phyloP scores from a whole-genome alignment of 225 moss, liverwort and hornwort species.

The Physcomitrellopsis africana region DNA sequence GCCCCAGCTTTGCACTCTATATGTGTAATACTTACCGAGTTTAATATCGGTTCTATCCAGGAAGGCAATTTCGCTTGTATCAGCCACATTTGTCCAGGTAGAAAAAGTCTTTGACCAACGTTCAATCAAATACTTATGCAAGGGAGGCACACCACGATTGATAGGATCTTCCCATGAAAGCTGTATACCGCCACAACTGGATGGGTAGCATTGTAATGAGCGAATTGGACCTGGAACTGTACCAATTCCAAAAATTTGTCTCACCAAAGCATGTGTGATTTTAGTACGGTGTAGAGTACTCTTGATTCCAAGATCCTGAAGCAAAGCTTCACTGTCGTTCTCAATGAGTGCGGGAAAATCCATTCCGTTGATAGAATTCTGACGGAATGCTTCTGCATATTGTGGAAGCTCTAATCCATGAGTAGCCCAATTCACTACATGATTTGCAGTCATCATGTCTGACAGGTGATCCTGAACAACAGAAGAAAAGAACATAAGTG shows the following conservation, averaged over 20 bases:
- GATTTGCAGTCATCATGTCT: constrained; percentile 67
- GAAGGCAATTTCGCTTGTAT: constrained; percentile 42
- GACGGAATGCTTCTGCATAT: constrained; percentile 55
- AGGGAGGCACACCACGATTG: constrained; percentile 51
- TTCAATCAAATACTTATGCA: constrained; percentile 59
- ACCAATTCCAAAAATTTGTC: constrained; percentile 65
- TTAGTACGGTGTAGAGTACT: constrained; percentile 58
- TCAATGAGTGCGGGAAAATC: constrained; percentile 63
- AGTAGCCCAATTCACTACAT: constrained; percentile 61
- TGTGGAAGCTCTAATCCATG: constrained; percentile 63
- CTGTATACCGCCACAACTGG: constrained; percentile 51
- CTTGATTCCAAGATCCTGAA: constrained; percentile 60
- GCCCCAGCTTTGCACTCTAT: constrained; percentile 60
- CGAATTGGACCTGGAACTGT: constrained; percentile 46
- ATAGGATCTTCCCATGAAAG: constrained; percentile 51
- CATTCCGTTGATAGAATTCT: constrained; percentile 64
- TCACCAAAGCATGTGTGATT: constrained; percentile 56
- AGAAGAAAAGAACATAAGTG: constrained; percentile 8
- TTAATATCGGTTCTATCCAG: constrained; percentile 51
- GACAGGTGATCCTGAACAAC: constrained; percentile 54
- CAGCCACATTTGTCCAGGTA: constrained; percentile 54
- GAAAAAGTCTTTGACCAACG: constrained; percentile 59
- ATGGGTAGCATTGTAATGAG: constrained; percentile 42
- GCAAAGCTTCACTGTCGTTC: constrained; percentile 55
- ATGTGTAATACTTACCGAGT: constrained; percentile 45